Percentiles rank a stretch among this genome's conserved stretches.
phyloP scores from a whole-genome alignment of 2,329 filamentous ascomycete species.

The Torrubiella hemipterigena region DNA sequence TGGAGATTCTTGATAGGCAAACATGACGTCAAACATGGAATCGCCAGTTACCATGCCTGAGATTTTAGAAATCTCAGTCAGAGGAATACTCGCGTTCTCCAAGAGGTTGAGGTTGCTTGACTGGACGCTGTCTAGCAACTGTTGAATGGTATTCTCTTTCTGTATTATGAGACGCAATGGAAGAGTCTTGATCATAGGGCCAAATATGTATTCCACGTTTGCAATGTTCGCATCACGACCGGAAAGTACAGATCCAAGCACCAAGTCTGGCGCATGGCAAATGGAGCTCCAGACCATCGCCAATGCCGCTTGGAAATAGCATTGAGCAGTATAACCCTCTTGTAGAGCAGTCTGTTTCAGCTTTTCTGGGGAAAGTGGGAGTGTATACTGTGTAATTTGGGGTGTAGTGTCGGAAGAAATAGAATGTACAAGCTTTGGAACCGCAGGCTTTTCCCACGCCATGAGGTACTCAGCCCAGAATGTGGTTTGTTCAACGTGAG shows the following conservation, averaged over 20 bases:
- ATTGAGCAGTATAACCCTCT: conserved; percentile 50
- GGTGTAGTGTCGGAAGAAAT: no score
- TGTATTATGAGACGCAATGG: conserved; percentile 56
- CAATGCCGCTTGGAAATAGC: conserved; percentile 64
- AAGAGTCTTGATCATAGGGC: conserved; percentile 67
- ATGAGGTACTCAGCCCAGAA: conserved; percentile 63
- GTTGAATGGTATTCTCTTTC: conserved; percentile 35
- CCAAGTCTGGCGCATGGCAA: conserved; percentile 51
- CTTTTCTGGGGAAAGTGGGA: conserved; percentile 24
- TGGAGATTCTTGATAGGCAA: conserved; percentile 75
- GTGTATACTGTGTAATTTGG: no score
- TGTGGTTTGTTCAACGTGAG: conserved; percentile 27
- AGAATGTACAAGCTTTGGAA: no score
- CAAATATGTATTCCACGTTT: conserved; percentile 61
- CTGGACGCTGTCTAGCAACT: conserved; percentile 55
- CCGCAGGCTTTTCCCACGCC: conserved; percentile 36
- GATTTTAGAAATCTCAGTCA: conserved; percentile 57
- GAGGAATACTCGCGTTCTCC: conserved; percentile 48
- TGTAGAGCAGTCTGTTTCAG: conserved; percentile 23
- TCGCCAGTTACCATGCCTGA: conserved; percentile 41
- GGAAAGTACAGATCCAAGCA: conserved; percentile 71
- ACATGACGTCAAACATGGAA: conserved; percentile 62
- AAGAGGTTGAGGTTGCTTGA: conserved; percentile 53
- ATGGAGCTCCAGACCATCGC: conserved; percentile 54
- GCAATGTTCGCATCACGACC: conserved; percentile 63